Conservation (phyloP, 225 moss, liverwort and hornwort genomes). For the Lunularia cruciata region DNA sequence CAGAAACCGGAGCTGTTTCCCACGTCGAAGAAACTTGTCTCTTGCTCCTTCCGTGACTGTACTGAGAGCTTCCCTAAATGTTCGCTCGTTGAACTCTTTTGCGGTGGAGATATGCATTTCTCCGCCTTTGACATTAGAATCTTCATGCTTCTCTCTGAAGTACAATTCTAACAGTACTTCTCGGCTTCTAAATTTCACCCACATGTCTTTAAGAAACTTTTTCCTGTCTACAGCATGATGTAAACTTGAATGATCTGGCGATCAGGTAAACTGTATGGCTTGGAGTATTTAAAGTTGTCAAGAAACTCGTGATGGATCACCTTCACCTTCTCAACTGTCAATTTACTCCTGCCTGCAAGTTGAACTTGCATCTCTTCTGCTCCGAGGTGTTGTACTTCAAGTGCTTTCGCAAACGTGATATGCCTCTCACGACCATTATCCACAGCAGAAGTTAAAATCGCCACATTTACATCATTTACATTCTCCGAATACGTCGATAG, state of each 20-base stretch:
- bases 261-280: slow-evolving; percentile 42
- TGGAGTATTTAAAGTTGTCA: slow-evolving; percentile 59
- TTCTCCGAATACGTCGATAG: neutral
- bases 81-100: slow-evolving; percentile 44
- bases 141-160: too few species aligned
- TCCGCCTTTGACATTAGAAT: slow-evolving; percentile 65
- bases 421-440: slow-evolving; percentile 39
- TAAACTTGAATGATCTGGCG: slow-evolving; percentile 19
- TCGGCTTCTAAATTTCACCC: slow-evolving; percentile 15
- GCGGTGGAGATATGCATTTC: slow-evolving; percentile 39
- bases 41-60: slow-evolving; percentile 45
- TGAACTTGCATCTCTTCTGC: slow-evolving; percentile 46
- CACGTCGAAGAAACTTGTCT: slow-evolving; percentile 37
- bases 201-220: neutral
- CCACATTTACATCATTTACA: neutral
- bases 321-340: slow-evolving; percentile 35
- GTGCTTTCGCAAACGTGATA: slow-evolving; percentile 44
- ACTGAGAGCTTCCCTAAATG: slow-evolving; percentile 46
- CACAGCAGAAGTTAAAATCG: slow-evolving; percentile 39
- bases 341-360: slow-evolving; percentile 34
- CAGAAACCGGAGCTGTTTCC: slow-evolving; percentile 62
- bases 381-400: slow-evolving; percentile 37
- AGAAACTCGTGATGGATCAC: slow-evolving; percentile 43
- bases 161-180: neutral
- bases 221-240: neutral